Percentiles rank a stretch among this genome's conserved stretches.
Conservation (phyloP, 2,329 filamentous ascomycete genomes). For the Colletotrichum simmondsii region DNA sequence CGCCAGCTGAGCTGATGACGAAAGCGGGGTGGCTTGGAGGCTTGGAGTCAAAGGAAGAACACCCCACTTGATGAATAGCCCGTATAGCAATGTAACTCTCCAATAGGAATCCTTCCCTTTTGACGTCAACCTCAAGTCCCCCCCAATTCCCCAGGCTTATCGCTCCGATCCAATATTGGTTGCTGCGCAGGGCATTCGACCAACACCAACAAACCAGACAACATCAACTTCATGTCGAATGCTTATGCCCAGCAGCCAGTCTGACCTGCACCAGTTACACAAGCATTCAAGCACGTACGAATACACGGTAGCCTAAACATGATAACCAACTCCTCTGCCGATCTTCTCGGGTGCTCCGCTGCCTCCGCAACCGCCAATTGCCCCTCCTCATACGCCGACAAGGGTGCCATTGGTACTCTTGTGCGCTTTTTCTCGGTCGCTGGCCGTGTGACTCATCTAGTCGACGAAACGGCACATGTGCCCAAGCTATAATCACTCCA, state of each 20-base stretch:
- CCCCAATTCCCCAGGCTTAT: neutral
- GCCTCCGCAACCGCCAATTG: neutral
- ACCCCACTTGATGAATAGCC: neutral
- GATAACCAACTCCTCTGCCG: constrained; percentile 13
- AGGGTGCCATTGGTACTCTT: neutral
- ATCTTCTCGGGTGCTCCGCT: constrained; percentile 12
- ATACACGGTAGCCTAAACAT: constrained; percentile 1
- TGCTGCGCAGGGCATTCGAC: neutral
- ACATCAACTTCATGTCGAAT: constrained; percentile 3
- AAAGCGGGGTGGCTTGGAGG: constrained; percentile 28
- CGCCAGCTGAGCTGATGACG: constrained; percentile 8
- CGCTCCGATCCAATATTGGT: neutral
- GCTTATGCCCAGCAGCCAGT: neutral
- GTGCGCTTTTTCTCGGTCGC: neutral
- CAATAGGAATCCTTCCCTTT: neutral
- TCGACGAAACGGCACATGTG: constrained; percentile 6
- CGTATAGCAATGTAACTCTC: neutral
- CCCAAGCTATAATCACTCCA: constrained; percentile 1
- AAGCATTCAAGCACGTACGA: neutral
- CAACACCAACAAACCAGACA: neutral
- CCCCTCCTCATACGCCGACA: neutral
- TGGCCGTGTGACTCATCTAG: constrained; percentile 26
- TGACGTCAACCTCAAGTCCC: neutral
- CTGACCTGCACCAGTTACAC: constrained; percentile 4
- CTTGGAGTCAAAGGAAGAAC: neutral